These are phyloP conservation scores for Dictyostelium capitatum DNA, from an alignment of 78 protist genomes.

Conservation along the genomic window DNA sequence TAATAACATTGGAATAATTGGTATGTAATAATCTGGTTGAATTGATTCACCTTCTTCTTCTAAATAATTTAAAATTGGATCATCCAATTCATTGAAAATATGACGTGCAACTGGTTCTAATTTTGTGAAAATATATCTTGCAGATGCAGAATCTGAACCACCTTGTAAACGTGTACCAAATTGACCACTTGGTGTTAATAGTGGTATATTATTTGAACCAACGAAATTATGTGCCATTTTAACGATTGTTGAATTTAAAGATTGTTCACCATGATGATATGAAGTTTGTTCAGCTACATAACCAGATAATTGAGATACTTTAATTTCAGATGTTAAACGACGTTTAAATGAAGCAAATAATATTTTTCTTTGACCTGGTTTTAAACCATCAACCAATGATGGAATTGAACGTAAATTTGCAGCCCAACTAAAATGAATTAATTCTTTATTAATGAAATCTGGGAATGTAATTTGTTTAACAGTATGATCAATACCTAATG, in stretches of 20 bases:
- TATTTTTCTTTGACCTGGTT: constrained; percentile 99
- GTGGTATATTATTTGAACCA: constrained; percentile 98
- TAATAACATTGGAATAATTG: constrained; percentile 98
- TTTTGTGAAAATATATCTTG: constrained; percentile 98
- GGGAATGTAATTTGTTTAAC: constrained; percentile 52
- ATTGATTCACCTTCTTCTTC: constrained; percentile 97
- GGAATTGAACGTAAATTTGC: constrained; percentile 98
- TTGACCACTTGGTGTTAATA: constrained; percentile 96
- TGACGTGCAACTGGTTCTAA: constrained; percentile 90
- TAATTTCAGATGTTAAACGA: constrained; percentile 94
- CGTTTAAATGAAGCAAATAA: constrained; percentile 98
- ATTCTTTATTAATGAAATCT: constrained; percentile 91
- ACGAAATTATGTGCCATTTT: constrained; percentile 97
- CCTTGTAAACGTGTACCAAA: constrained; percentile 97
- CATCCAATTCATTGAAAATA: constrained; percentile 88
- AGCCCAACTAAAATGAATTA: constrained; percentile 95
- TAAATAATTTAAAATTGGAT: constrained; percentile 46
- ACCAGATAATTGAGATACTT: constrained; percentile 87
- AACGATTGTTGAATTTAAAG: constrained; percentile 94
- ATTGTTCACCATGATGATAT: constrained; percentile 99
- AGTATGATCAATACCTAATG: constrained; percentile 42
- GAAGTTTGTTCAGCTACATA: constrained; percentile 92
- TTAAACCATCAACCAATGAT: constrained; percentile 97
- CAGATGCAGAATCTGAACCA: constrained; percentile 97
- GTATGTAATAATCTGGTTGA: constrained; percentile 82